Percentiles rank a stretch among this genome's conserved stretches.
phyloP scores from a whole-genome alignment of 495 filamentous ascomycete species.

The Bathelium albidoporum region DNA sequence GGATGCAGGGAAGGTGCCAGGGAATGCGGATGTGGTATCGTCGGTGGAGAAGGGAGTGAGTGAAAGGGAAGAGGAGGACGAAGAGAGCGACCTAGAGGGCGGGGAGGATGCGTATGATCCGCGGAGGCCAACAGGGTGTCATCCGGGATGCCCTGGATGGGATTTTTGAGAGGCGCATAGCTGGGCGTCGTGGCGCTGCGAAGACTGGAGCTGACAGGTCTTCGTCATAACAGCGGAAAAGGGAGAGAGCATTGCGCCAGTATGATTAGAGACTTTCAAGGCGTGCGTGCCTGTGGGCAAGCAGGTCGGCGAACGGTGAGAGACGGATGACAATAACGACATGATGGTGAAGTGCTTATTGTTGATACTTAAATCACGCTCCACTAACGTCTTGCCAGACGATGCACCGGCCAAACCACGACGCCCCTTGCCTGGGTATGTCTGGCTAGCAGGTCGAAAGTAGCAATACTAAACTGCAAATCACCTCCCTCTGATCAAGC shows the following conservation, averaged over 20 bases:
- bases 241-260: too few relatives aligned
- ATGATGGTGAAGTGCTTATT: too few relatives aligned
- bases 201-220: not conserved
- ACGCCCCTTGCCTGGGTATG: not conserved
- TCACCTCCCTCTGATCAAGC: not conserved
- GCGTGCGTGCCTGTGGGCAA: too few relatives aligned
- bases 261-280: too few relatives aligned
- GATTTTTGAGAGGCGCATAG: not conserved
- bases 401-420: not conserved
- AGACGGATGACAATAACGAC: too few relatives aligned
- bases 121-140: conserved; percentile 40
- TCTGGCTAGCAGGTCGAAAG: not conserved
- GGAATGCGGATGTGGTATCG: conserved; percentile 9
- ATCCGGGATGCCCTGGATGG: not conserved
- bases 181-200: not conserved
- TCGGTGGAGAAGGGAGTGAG: not conserved
- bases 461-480: not conserved
- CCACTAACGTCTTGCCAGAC: not conserved
- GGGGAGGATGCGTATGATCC: conserved; percentile 43
- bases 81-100: conserved; percentile 32
- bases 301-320: too few relatives aligned
- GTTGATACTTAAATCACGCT: not conserved
- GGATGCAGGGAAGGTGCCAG: conserved; percentile 7
- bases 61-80: conserved; percentile 26
- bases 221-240: too few relatives aligned